Base-by-base conservation (phyloP, 139 green algal species). In the Picochlorum sp. region DNA sequence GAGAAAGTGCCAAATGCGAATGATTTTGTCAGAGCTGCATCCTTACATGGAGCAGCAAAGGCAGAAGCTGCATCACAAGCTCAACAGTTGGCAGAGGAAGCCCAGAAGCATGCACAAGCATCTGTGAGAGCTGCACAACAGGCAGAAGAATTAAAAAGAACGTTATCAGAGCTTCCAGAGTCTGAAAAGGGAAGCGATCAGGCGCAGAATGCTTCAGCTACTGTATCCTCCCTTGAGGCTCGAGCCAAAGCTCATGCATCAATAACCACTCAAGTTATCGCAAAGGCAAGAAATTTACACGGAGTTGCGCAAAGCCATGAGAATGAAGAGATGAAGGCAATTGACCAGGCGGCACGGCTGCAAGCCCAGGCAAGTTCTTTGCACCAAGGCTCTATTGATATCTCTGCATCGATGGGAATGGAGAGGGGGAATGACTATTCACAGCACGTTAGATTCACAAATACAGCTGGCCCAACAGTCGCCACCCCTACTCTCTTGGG, bases 81-180 rank as follows among this genome's bases (percentile, higher is more conserved):
- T 16, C 63, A 79, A 63, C 71, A 77, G 21, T 52, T 75, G 15
- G 68, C 77, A 2, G 52, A 56, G 11, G 71, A 84, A 54, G 78
- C 81, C 30, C 81, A 88, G 52, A 59, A 74, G 49, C 80, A 87
- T 52, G 81, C 77, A 14, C 77, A 88, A 66, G 81, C 76, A 13
- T 60, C 58, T 6, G 49, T 74, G 6, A 55, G 66, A 45, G 73
- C 73, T 28, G 69, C 71, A 10, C 66, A 67, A 31, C 65, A 73
- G 18, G 71, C 71, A 8, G 71, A 77, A 50, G 57, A 77, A 65
- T 37, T 75, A 49, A 80, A 83, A 68, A 71, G 63, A 59, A 73
- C 65, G 14, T 49, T 51, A 57, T 59, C 51, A 31, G 65, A 65
- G 20, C 34, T 81, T 24, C 63, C 70, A 9, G 70, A 77, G 16